Percentiles rank a stretch among this genome's conserved stretches.
These are phyloP conservation scores for Aspergillus unguis DNA, from an alignment of 2,329 filamentous ascomycete genomes.

Conservation along the genomic window DNA sequence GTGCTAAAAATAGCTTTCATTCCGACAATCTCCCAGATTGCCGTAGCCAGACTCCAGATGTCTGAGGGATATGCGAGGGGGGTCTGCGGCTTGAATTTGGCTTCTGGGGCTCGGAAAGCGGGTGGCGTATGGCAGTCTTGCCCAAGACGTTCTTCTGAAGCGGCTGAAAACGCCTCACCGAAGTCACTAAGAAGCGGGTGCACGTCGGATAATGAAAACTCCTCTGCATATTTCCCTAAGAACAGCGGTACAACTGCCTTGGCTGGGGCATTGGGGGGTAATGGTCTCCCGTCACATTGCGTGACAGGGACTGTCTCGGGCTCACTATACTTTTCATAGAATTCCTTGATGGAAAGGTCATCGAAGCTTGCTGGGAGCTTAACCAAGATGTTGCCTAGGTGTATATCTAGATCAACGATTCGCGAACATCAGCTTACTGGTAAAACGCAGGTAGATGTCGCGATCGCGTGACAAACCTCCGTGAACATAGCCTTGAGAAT, in stretches of 20 bases:
- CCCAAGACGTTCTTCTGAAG: constrained; percentile 19
- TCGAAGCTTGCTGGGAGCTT: constrained; percentile 26
- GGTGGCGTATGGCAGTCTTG: constrained; percentile 23
- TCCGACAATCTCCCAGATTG: constrained; percentile 29
- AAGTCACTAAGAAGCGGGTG: constrained; percentile 34
- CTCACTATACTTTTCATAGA: constrained; percentile 31
- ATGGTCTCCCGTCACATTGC: constrained; percentile 19
- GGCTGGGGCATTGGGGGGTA: constrained; percentile 26
- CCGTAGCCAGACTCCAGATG: constrained; percentile 26
- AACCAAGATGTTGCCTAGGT: constrained; percentile 27
- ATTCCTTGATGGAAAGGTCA: constrained; percentile 29
- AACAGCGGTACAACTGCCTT: constrained; percentile 25
- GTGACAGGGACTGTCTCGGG: constrained; percentile 28
- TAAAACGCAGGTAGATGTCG: neutral
- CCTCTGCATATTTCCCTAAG: constrained; percentile 25
- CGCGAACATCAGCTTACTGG: neutral
- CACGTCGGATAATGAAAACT: constrained; percentile 28
- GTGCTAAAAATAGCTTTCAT: constrained; percentile 25
- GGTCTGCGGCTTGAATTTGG: constrained; percentile 10
- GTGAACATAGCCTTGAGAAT: constrained; percentile 28
- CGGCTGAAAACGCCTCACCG: constrained; percentile 19
- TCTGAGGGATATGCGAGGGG: constrained; percentile 24
- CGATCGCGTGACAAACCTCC: constrained; percentile 23
- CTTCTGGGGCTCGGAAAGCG: constrained; percentile 16
- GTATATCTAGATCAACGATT: constrained; percentile 24